Percentiles rank a stretch among this genome's conserved stretches.
Evolutionary conservation across 2,329 filamentous ascomycete genomes (phyloP).

Genomic region (Penicillium hordei): DNA sequence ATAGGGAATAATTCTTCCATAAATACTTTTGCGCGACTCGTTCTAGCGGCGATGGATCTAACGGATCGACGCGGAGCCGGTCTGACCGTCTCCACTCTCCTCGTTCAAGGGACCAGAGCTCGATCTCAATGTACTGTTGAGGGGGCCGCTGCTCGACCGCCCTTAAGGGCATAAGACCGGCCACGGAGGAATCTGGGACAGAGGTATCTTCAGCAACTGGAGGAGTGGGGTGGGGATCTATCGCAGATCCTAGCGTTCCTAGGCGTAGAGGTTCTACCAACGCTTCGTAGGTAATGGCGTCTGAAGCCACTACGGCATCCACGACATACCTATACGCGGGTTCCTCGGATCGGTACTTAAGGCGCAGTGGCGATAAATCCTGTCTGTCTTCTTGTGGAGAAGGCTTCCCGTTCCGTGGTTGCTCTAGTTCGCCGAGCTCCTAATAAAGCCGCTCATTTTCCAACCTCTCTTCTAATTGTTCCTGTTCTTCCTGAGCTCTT

Average conservation of each 20-base stretch:
- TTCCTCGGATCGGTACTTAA: not conserved
- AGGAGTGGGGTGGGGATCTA: too few relatives aligned
- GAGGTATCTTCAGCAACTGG: too few relatives aligned
- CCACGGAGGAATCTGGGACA: too few relatives aligned
- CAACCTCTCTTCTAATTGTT: not conserved
- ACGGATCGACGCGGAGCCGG: slow-evolving; percentile 11
- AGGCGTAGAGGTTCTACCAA: not conserved
- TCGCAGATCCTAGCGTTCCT: too few relatives aligned
- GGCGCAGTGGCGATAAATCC: not conserved
- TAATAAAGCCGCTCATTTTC: not conserved
- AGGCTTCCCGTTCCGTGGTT: not conserved
- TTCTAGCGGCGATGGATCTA: slow-evolving; percentile 13
- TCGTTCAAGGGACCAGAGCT: slow-evolving; percentile 3
- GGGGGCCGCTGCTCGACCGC: too few relatives aligned
- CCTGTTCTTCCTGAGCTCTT: not conserved
- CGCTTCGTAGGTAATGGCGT: not conserved
- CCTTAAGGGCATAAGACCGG: too few relatives aligned
- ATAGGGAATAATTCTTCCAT: slow-evolving; percentile 17
- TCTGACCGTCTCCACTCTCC: slow-evolving; percentile 14
- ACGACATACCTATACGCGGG: rapidly evolving
- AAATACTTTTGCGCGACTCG: slow-evolving; percentile 15
- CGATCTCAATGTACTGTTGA: too few relatives aligned
- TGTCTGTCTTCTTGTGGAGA: not conserved
- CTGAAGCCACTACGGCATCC: not conserved
- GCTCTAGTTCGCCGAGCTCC: not conserved